Conservation (phyloP, 768 basidiomycete genomes). For the Lactifluus pinguis region DNA sequence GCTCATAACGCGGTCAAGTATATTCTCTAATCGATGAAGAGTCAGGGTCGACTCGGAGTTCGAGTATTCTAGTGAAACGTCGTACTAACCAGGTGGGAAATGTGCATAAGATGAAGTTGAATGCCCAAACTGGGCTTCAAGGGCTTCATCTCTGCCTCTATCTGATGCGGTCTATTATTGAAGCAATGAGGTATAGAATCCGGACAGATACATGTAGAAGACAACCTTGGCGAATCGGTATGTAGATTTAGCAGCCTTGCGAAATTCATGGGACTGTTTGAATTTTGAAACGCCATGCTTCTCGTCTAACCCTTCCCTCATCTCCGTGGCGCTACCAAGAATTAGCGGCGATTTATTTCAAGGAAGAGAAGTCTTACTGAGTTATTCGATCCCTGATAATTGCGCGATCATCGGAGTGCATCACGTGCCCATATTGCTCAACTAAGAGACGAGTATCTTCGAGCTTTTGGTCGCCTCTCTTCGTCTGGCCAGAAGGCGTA, state of each 20-base stretch:
- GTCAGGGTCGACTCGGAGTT: background rate
- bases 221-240: background rate
- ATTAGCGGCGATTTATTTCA: background rate
- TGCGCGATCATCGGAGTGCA: background rate
- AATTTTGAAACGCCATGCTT: background rate
- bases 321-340: background rate
- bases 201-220: background rate
- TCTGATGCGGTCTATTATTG: background rate
- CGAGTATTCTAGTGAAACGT: background rate
- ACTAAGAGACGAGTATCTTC: background rate
- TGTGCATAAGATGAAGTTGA: background rate
- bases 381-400: background rate
- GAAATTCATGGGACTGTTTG: background rate
- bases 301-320: background rate
- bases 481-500: background rate
- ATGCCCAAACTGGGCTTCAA: background rate
- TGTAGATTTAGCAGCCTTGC: background rate
- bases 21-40: background rate
- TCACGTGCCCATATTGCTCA: background rate
- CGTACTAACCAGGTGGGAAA: background rate
- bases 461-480: background rate
- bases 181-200: background rate
- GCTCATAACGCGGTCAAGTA: background rate
- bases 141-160: background rate
- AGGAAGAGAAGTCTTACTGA: background rate